Evolutionary conservation across 306 rosid species (phyloP), one percentile per base, ranked within the genome.

Genomic region (Vachellia pachyceras): DNA sequence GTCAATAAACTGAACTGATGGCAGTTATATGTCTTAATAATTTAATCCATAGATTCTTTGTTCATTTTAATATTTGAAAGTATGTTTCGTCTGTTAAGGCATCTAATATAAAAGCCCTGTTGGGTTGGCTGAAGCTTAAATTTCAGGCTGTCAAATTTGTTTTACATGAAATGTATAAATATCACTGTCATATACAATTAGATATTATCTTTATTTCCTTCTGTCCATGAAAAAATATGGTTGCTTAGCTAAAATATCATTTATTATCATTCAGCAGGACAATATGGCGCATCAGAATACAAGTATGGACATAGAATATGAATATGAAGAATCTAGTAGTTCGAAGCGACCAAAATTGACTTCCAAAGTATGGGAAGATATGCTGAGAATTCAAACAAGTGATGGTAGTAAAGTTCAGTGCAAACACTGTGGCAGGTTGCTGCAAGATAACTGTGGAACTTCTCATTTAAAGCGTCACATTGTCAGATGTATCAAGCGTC

Each of bases 381-480:
- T 87, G 90, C 78, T 84, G 67, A 78, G 84, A 39, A 75, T 87
- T 75, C 87, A 63, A 75, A 87, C 90, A 49, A 78, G 18, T 0
- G 87, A 84, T 29, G 90, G 90, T 8, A 84, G 84, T 65, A 87
- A 84, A 71, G 87, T 81, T 81, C 84, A 84, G 14, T 87, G 90
- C 82, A 84, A 77, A 65, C 79, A 87, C 45, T 87, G 90, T 46
- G 87, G 86, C 55, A 87, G 82, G 47, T 64, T 80, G 70, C 81
- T 87, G 46, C 87, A 87, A 84, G 87, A 84, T 81, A 84, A 87
- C 54, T 87, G 90, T 81, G 90, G 90, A 45, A 87, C 90, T 81
- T 87, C 90, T 75, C 90, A 87, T 84, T 78, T 87, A 80, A 87
- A 84, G 82, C 90, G 87, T 41, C 90, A 87, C 86, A 64, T 87